Conservation (phyloP, 73 alveolate species). For the Paramecium sexaurelia region DNA sequence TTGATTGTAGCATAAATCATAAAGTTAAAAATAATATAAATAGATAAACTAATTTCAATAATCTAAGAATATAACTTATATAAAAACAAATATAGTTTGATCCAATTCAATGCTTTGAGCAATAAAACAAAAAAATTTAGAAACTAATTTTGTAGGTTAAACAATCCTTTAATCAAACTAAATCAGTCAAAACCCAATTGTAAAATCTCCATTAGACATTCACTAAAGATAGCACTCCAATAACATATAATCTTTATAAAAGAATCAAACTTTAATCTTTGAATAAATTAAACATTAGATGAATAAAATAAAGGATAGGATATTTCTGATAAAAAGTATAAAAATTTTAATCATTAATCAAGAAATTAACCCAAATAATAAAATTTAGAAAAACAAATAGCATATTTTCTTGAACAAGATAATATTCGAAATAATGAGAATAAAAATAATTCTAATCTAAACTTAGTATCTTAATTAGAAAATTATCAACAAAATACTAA, state of each 20-base stretch:
- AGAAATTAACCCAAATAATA: neutral
- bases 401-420: neutral
- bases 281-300: neutral
- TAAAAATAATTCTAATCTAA: neutral
- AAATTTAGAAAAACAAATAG: neutral
- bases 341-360: neutral
- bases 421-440: neutral
- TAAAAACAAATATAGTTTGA: no score
- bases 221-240: neutral
- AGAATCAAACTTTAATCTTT: neutral
- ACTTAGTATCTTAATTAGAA: neutral
- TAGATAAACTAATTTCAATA: neutral
- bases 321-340: neutral
- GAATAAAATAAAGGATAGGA: neutral
- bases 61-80: no score
- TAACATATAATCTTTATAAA: neutral
- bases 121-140: no score
- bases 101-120: no score
- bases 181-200: neutral
- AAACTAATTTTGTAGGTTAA: no score
- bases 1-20: no score
- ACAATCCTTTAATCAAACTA: no score
- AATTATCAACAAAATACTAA: neutral
- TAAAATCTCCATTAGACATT: neutral
- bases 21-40: neutral